Evolutionary conservation across 1,139 yeast genomes (phyloP).

Genomic region (Lipomyces yarrowii): DNA sequence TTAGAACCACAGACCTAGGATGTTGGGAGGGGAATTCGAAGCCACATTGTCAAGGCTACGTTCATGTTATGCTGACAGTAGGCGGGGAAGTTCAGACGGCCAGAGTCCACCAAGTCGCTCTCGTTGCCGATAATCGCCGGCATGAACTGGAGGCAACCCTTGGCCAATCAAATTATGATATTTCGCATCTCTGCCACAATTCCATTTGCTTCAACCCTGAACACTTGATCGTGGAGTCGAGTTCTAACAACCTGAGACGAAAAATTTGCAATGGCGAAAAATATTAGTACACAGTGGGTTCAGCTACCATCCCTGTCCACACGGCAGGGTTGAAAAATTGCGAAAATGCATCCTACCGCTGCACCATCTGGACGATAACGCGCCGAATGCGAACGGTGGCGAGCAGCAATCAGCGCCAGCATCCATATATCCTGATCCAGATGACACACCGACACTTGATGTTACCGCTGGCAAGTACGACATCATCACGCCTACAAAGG

Average conservation of each 20-base stretch:
- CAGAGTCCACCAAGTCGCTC: background rate
- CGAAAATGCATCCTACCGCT: background rate
- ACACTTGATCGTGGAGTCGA: background rate
- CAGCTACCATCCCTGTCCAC: background rate
- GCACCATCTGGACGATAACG: background rate
- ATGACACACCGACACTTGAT: background rate
- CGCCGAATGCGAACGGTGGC: background rate
- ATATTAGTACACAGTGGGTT: background rate
- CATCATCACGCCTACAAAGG: background rate
- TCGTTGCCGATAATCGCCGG: background rate
- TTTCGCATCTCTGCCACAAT: background rate
- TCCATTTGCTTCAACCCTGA: background rate
- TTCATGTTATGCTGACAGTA: background rate
- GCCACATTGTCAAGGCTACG: background rate
- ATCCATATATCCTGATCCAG: background rate
- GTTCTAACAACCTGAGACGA: background rate
- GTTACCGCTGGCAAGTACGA: constrained; percentile 23
- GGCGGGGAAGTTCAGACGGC: background rate
- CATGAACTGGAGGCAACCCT: background rate
- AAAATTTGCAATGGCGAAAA: background rate
- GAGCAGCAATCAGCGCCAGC: background rate
- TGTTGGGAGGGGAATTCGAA: background rate
- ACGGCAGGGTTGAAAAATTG: background rate
- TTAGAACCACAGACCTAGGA: background rate
- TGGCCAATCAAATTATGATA: background rate